A percentile compares a stretch with the other conserved stretches of the same genome.
phyloP scores from a whole-genome alignment of 2,329 filamentous ascomycete species.

The Trichoderma lentiforme region DNA sequence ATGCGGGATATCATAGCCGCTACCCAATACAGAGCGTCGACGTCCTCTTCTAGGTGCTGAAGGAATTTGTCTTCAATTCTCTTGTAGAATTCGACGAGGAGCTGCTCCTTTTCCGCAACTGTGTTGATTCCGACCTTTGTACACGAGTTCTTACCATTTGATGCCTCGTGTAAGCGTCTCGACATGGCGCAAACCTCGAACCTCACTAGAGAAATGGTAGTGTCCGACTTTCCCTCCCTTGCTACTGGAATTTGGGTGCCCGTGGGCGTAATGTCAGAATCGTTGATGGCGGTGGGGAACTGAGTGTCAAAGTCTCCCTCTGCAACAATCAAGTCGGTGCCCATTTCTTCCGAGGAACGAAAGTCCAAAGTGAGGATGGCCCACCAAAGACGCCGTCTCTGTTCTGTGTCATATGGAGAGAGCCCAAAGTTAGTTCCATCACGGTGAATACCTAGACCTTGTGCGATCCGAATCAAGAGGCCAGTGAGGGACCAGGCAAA shows the following conservation, averaged over 20 bases:
- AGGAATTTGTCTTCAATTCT: constrained; percentile 56
- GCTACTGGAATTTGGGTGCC: constrained; percentile 47
- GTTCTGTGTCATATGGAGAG: constrained; percentile 56
- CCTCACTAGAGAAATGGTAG: constrained; percentile 46
- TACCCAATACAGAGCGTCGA: constrained; percentile 61
- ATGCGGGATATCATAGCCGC: constrained; percentile 65
- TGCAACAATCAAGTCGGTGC: constrained; percentile 44
- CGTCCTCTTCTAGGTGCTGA: constrained; percentile 46
- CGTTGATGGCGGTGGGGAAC: constrained; percentile 50
- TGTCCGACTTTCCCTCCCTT: constrained; percentile 51
- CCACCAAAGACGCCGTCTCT: constrained; percentile 61
- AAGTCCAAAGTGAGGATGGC: constrained; percentile 56
- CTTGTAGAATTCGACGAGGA: constrained; percentile 51
- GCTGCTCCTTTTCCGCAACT: constrained; percentile 37
- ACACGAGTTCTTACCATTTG: constrained; percentile 33
- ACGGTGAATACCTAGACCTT: constrained; percentile 59
- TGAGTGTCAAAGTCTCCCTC: constrained; percentile 45
- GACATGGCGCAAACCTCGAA: constrained; percentile 49
- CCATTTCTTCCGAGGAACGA: constrained; percentile 52
- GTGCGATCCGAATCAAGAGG: constrained; percentile 55
- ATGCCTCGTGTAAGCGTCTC: constrained; percentile 34
- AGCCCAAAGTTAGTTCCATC: constrained; percentile 51
- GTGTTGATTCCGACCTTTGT: constrained; percentile 29
- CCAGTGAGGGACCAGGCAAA: constrained; percentile 60
- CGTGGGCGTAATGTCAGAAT: constrained; percentile 45